phyloP scores from a whole-genome alignment of 2,329 filamentous ascomycete species.

The Aspergillaceae sp. region DNA sequence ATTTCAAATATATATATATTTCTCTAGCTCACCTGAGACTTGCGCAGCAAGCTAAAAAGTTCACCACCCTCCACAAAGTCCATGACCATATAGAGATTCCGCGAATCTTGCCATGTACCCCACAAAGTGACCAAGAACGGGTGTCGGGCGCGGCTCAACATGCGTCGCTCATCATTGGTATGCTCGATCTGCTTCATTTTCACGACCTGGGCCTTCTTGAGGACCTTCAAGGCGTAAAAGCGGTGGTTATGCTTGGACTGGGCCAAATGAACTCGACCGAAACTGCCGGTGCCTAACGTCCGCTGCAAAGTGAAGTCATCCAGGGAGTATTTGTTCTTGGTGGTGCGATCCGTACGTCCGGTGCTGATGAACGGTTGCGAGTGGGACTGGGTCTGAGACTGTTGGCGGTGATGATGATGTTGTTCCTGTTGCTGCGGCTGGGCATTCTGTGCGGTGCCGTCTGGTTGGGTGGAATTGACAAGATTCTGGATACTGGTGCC shows the following conservation, averaged over 20 bases:
- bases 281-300: slow-evolving; percentile 92
- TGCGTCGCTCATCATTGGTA: slow-evolving; percentile 93
- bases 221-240: slow-evolving; percentile 95
- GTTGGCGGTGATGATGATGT: slow-evolving; percentile 16
- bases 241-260: slow-evolving; percentile 97
- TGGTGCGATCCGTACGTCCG: slow-evolving; percentile 51
- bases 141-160: slow-evolving; percentile 95
- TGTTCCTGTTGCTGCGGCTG: not conserved
- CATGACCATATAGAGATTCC: slow-evolving; percentile 99
- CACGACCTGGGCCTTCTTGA: slow-evolving; percentile 97
- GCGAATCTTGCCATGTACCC: slow-evolving; percentile 94
- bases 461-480: slow-evolving; percentile 57
- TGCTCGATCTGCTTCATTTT: slow-evolving; percentile 99
- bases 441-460: slow-evolving; percentile 4
- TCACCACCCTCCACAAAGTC: slow-evolving; percentile 98
- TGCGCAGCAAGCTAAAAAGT: slow-evolving; percentile 87
- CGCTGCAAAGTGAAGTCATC: slow-evolving; percentile 81
- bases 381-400: slow-evolving; percentile 11
- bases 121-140: slow-evolving; percentile 95
- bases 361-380: slow-evolving; percentile 13
- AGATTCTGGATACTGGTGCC: slow-evolving; percentile 75
- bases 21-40: slow-evolving; percentile 62
- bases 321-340: slow-evolving; percentile 95
- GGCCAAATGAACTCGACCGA: slow-evolving; percentile 90
- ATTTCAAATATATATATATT: slow-evolving; percentile 4